Evolutionary conservation across 805 yeast species (phyloP).

Genomic region (Danielozyma ontarioensis): DNA sequence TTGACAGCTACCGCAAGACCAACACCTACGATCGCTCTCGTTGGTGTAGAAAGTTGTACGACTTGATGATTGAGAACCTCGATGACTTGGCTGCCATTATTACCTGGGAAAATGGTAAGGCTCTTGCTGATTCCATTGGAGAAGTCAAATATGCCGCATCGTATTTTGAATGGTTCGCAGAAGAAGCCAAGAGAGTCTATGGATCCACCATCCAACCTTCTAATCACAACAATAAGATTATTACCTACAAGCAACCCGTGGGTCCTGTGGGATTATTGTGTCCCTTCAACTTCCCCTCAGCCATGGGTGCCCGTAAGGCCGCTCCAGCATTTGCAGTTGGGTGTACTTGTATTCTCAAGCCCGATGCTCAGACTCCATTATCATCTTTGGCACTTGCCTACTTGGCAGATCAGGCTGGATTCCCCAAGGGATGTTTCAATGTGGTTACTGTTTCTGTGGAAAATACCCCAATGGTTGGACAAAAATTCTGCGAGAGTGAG

Average conservation of each 20-base stretch:
- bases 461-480: constrained; percentile 49
- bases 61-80: constrained; percentile 48
- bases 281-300: constrained; percentile 67
- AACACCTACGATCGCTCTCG: constrained; percentile 45
- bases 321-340: constrained; percentile 67
- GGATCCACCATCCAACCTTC: constrained; percentile 55
- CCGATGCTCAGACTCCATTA: constrained; percentile 59
- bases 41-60: constrained; percentile 45
- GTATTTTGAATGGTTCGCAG: constrained; percentile 42
- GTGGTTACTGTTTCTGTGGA: constrained; percentile 43
- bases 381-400: constrained; percentile 54
- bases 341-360: constrained; percentile 56
- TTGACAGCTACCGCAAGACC: constrained; percentile 41
- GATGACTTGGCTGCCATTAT: constrained; percentile 54
- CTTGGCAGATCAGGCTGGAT: constrained; percentile 54
- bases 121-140: constrained; percentile 48
- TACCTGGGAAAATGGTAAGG: constrained; percentile 60
- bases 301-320: constrained; percentile 62
- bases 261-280: constrained; percentile 62
- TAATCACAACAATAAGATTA: constrained; percentile 45
- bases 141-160: constrained; percentile 56
- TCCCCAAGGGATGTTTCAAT: constrained; percentile 55
- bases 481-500: constrained; percentile 47
- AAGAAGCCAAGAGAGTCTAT: constrained; percentile 52
- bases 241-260: constrained; percentile 53